Evolutionary conservation across 768 basidiomycete genomes (phyloP), one percentile per base, ranked within the genome.

Genomic region (Crepidotus variabilis): DNA sequence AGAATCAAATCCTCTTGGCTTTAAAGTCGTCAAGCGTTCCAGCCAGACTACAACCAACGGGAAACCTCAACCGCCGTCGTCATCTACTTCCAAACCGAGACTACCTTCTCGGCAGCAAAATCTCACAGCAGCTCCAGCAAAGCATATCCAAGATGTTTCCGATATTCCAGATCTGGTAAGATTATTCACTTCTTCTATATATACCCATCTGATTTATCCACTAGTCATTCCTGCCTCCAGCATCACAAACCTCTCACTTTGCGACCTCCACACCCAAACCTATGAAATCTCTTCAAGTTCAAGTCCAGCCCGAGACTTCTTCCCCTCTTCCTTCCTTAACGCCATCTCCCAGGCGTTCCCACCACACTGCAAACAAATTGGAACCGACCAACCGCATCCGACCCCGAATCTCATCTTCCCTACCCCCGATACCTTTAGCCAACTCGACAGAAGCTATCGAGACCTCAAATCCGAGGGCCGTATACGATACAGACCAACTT

Each of bases 241-340:
- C 64, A 6, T 67, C 65, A 50, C 56, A 62, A 7, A 56, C 60
- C 8, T 60, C 62, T 4, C 57, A 59, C 14, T 32, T 67, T 6
- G 9, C 59, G 11, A 65, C 66, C 23, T 67, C 67, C 2, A 66
- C 67, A 11, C 67, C 67, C 13, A 68, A 66, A 57, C 59, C 51
- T 18, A 20, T 54, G 18, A 51, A 39, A 18, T n/a, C 22, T 20
- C 20, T 39, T 20, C 28, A 53, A 28, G 36, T 45, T 16, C 21
- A 21, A 18, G n/a, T 47, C 47, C 24, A 11, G n/a, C 14, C 32
- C 10, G 47, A 10, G 24, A 13, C 49, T 8, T 35, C 55, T 16
- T 56, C 55, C 13, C 55, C 54, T 2, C 47, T 51, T 35, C 48
- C 50, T 8, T 39, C 49, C 2, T 46, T 56, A 20, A 21, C 50